phyloP scores from a whole-genome alignment of 495 filamentous ascomycete species.

The Hyaloscypha bicolor region DNA sequence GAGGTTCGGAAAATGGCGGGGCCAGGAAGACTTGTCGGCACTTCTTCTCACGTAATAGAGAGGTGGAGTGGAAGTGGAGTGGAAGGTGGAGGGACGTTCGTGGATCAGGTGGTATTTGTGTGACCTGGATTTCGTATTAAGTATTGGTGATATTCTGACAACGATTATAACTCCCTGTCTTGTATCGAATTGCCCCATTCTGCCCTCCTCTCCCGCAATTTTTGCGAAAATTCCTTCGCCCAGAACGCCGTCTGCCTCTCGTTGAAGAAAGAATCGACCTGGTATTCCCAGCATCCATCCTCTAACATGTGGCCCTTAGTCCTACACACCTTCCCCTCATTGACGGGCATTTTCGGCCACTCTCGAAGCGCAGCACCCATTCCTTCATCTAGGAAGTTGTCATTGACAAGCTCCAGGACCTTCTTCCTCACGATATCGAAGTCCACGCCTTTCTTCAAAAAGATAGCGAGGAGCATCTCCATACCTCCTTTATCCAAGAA shows the following conservation, averaged over 20 bases:
- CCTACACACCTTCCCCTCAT: conserved; percentile 21
- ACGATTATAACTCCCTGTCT: conserved; percentile 25
- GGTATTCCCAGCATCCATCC: conserved; percentile 35
- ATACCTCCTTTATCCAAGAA: conserved; percentile 54
- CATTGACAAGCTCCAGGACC: conserved; percentile 54
- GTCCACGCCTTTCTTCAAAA: conserved; percentile 37
- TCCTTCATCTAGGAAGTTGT: conserved; percentile 61
- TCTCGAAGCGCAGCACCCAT: conserved; percentile 54
- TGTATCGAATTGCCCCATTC: conserved; percentile 9
- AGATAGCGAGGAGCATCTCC: conserved; percentile 47
- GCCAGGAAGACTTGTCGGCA: too few species aligned
- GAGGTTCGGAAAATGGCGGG: too few species aligned
- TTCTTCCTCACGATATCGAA: conserved; percentile 46
- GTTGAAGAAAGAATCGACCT: conserved; percentile 22
- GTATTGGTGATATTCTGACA: not conserved
- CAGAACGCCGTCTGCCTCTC: conserved; percentile 14
- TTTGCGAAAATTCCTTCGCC: conserved; percentile 28
- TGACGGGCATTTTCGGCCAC: conserved; percentile 42
- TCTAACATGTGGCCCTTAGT: conserved; percentile 27
- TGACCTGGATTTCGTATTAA: not conserved
- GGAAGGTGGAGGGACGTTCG: too few species aligned
- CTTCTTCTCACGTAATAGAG: too few species aligned
- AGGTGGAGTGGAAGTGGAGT: too few species aligned
- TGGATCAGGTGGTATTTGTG: too few species aligned
- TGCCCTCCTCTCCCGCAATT: conserved; percentile 17